Evolutionary conservation across 2,329 filamentous ascomycete genomes (phyloP).

Genomic region (Alternaria angustiovoidea): DNA sequence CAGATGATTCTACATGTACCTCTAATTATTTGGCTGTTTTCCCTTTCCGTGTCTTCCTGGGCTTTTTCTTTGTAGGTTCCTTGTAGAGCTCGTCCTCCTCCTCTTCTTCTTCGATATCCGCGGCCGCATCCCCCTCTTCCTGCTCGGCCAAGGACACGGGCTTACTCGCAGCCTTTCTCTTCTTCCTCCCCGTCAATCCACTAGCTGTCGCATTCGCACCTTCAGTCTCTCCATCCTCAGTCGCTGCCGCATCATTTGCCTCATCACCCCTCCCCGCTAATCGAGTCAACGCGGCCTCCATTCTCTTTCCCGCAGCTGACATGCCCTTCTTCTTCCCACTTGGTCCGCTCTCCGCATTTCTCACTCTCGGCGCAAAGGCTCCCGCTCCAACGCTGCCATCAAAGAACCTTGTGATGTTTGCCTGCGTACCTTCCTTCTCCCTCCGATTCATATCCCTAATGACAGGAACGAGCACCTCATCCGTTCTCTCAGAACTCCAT

Average conservation of each 20-base stretch:
- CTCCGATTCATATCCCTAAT: conserved; percentile 94
- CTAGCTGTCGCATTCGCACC: conserved; percentile 16
- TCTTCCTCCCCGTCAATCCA: conserved; percentile 21
- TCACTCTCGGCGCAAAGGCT: conserved; percentile 75
- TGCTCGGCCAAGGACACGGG: conserved; percentile 18
- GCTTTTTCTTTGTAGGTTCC: conserved; percentile 43
- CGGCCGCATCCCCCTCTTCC: conserved; percentile 21
- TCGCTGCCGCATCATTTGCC: conserved; percentile 26
- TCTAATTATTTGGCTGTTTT: conserved; percentile 10
- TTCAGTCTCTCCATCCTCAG: conserved; percentile 30
- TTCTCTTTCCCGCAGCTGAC: conserved; percentile 40
- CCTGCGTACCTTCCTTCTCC: conserved; percentile 88
- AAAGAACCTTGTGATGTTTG: conserved; percentile 95
- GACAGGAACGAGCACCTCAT: conserved; percentile 94
- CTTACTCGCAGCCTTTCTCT: conserved; percentile 30
- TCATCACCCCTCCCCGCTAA: conserved; percentile 38
- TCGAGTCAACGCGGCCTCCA: conserved; percentile 44
- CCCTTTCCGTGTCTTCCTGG: conserved; percentile 24
- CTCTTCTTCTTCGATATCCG: conserved; percentile 24
- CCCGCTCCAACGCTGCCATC: conserved; percentile 76
- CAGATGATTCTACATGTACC: background rate
- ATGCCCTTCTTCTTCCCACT: conserved; percentile 60
- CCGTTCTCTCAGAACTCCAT: conserved; percentile 89
- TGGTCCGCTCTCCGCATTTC: conserved; percentile 59
- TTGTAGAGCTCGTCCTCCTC: conserved; percentile 35